Conservation (phyloP, 352 stramenopile genomes). For the Globisporangium radiosum region DNA sequence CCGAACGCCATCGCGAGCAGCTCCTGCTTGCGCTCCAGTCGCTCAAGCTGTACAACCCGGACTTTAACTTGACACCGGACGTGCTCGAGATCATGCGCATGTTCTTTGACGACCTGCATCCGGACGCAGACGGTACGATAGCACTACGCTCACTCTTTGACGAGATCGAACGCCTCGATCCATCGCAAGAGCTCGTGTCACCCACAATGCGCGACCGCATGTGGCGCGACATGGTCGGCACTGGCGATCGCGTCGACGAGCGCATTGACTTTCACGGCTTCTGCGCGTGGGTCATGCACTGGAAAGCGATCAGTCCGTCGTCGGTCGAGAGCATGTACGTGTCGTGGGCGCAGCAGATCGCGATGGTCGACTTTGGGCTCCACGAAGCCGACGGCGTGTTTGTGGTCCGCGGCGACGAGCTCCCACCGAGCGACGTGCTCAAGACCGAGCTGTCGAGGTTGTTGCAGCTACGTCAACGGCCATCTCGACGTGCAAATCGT, state of each 20-base stretch:
- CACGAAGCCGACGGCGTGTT: constrained; percentile 70
- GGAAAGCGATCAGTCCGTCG: constrained; percentile 61
- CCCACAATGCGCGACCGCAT: constrained; percentile 39
- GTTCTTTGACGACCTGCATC: constrained; percentile 68
- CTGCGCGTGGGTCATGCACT: constrained; percentile 73
- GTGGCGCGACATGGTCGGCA: constrained; percentile 26
- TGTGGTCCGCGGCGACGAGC: constrained; percentile 41
- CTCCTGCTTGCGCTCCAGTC: constrained; percentile 50
- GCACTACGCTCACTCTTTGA: constrained; percentile 38
- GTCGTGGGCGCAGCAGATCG: constrained; percentile 68
- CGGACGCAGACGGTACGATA: constrained; percentile 44
- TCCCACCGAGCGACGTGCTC: constrained; percentile 21
- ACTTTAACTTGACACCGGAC: constrained; percentile 75
- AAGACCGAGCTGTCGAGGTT: constrained; percentile 19
- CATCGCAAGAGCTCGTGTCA: constrained; percentile 32
- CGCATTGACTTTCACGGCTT: constrained; percentile 66
- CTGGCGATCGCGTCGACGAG: constrained; percentile 18
- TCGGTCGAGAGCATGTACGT: constrained; percentile 70
- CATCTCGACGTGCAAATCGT: background rate
- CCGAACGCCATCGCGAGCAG: constrained; percentile 12
- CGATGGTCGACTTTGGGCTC: constrained; percentile 62
- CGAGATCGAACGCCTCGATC: constrained; percentile 65
- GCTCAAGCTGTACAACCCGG: constrained; percentile 73
- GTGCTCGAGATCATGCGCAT: constrained; percentile 75
- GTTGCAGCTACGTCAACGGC: constrained; percentile 9